Conservation (phyloP, 2,329 filamentous ascomycete species). For the Apiospora hydei region DNA sequence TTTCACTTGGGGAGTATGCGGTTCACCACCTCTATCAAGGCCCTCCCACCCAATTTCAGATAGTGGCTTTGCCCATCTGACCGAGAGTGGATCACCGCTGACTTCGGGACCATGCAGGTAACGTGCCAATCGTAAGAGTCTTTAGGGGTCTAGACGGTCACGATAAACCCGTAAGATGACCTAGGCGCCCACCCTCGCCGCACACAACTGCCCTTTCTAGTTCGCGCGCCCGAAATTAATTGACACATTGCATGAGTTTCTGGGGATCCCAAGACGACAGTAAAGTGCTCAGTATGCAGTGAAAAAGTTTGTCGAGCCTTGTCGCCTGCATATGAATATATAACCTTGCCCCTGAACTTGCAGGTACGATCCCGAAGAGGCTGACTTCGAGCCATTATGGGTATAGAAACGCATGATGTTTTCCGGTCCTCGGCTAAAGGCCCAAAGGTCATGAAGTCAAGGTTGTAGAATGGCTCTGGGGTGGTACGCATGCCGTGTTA, state of each 20-base stretch:
- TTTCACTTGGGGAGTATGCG: background rate
- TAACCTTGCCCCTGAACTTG: background rate
- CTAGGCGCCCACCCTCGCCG: background rate
- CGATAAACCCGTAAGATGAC: background rate
- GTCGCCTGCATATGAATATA: background rate
- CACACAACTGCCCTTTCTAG: background rate
- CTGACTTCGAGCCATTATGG: background rate
- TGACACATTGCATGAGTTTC: conserved; percentile 6
- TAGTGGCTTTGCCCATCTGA: background rate
- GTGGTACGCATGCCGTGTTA: background rate
- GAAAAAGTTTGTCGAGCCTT: background rate
- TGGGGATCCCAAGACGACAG: background rate
- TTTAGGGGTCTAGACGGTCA: background rate
- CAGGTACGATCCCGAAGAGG: background rate
- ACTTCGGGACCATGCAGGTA: conserved; percentile 15
- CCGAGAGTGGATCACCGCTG: conserved; percentile 4
- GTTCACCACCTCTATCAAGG: background rate
- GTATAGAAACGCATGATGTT: background rate
- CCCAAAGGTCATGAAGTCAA: no score
- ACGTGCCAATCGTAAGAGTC: conserved; percentile 13
- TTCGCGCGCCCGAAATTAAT: conserved; percentile 3
- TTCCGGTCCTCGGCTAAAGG: background rate
- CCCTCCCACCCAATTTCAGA: background rate
- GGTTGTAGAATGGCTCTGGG: background rate
- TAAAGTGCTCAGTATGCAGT: background rate